Evolutionary conservation across 2,329 filamentous ascomycete species (phyloP).

Genomic region (Aspergillus felis): DNA sequence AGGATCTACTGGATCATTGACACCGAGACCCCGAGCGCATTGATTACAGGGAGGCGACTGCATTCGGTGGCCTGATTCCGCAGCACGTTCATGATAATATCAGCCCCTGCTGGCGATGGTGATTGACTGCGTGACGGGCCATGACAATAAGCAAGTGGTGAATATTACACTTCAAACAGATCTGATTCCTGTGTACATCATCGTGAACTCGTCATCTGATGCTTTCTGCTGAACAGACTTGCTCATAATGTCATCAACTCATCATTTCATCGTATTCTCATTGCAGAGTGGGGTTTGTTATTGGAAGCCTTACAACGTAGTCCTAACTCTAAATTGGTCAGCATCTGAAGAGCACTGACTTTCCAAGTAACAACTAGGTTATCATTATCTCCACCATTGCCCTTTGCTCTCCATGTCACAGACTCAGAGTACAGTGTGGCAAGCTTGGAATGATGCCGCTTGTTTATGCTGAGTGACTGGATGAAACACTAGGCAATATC

Average conservation of each 20-base stretch:
- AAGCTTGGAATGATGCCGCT: background rate
- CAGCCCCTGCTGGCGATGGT: background rate
- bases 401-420: background rate
- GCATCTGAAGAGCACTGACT: background rate
- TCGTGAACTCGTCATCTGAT: background rate
- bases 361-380: background rate
- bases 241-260: background rate
- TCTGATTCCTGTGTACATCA: background rate
- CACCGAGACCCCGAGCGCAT: background rate
- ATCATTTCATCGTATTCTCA: background rate
- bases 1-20: background rate
- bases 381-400: background rate
- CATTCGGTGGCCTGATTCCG: background rate
- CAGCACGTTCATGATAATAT: background rate
- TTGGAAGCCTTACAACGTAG: slow-evolving; percentile 11
- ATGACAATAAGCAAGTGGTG: background rate
- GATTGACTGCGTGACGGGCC: background rate
- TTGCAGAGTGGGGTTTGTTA: slow-evolving; percentile 1
- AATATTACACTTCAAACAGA: background rate
- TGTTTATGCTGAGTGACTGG: background rate
- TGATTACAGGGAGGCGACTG: background rate
- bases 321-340: slow-evolving; percentile 4
- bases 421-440: background rate
- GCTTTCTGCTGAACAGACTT: background rate
- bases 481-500: background rate